phyloP scores from a whole-genome alignment of 495 filamentous ascomycete genomes.

The Parathielavia hyrcaniae region DNA sequence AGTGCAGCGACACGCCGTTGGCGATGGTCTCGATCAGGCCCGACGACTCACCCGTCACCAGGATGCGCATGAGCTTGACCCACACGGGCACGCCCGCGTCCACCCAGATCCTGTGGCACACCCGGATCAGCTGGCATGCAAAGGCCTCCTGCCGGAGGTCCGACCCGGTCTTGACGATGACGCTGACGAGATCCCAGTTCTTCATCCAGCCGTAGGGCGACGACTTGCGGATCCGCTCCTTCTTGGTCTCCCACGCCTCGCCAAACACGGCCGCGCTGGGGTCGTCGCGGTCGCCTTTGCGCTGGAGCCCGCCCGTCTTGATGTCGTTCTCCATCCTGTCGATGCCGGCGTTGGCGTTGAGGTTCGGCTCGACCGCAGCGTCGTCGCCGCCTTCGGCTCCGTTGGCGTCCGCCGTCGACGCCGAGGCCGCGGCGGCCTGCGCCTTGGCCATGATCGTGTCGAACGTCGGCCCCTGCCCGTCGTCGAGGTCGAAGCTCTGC shows the following conservation, averaged over 20 bases:
- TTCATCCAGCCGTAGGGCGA: conserved; percentile 73
- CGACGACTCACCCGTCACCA: conserved; percentile 71
- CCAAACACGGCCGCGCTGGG: conserved; percentile 75
- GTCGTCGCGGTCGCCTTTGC: conserved; percentile 70
- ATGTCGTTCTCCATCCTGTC: conserved; percentile 77
- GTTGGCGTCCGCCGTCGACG: conserved; percentile 32
- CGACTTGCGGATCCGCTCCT: conserved; percentile 66
- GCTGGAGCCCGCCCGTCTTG: conserved; percentile 68
- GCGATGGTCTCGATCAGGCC: conserved; percentile 76
- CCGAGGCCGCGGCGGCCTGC: conserved; percentile 36
- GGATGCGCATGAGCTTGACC: conserved; percentile 72
- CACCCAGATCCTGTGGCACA: conserved; percentile 69
- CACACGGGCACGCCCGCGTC: conserved; percentile 66
- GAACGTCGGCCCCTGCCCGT: conserved; percentile 57
- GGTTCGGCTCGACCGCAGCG: conserved; percentile 34
- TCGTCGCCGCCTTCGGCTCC: conserved; percentile 38
- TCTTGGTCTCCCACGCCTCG: conserved; percentile 69
- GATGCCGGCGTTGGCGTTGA: conserved; percentile 59
- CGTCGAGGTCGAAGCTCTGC: conserved; percentile 63
- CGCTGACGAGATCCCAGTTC: conserved; percentile 73
- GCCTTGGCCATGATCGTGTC: conserved; percentile 64
- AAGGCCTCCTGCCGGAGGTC: conserved; percentile 74
- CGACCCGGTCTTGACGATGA: conserved; percentile 73
- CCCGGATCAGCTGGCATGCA: conserved; percentile 67
- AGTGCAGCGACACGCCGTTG: conserved; percentile 70